Conservation (phyloP, 2,329 filamentous ascomycete genomes). For the Sarocladium strictum region DNA sequence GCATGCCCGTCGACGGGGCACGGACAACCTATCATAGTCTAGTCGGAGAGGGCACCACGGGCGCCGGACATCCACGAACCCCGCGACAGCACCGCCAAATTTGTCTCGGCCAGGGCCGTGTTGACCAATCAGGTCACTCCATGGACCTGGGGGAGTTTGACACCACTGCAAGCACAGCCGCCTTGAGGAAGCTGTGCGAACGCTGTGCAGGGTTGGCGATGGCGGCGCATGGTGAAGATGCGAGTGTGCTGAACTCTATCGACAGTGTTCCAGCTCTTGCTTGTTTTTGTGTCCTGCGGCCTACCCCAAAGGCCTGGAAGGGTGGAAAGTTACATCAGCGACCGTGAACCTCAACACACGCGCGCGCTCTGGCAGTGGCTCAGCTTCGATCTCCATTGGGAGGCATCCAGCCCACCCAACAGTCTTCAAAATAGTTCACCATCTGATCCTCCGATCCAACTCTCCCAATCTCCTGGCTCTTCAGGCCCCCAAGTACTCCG, state of each 20-base stretch:
- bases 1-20: background rate
- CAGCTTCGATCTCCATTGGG: background rate
- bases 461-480: too few relatives aligned
- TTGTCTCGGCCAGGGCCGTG: slow-evolving; percentile 1
- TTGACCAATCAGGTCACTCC: background rate
- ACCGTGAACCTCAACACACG: background rate
- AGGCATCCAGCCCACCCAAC: background rate
- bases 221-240: background rate
- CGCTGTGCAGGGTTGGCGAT: background rate
- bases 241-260: too few relatives aligned
- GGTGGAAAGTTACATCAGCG: too few relatives aligned
- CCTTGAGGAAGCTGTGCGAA: background rate
- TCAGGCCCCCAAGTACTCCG: too few relatives aligned
- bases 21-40: too few relatives aligned
- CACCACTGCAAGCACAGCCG: background rate
- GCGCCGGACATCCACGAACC: too few relatives aligned
- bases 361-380: background rate
- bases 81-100: background rate
- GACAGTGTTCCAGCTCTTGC: too few relatives aligned
- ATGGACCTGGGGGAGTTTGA: background rate
- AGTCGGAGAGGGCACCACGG: too few relatives aligned
- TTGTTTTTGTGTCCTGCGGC: too few relatives aligned
- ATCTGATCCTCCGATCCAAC: background rate
- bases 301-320: too few relatives aligned
- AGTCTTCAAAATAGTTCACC: background rate